phyloP scores from a whole-genome alignment of 2,329 filamentous ascomycete genomes.

The Clonostachys solani region DNA sequence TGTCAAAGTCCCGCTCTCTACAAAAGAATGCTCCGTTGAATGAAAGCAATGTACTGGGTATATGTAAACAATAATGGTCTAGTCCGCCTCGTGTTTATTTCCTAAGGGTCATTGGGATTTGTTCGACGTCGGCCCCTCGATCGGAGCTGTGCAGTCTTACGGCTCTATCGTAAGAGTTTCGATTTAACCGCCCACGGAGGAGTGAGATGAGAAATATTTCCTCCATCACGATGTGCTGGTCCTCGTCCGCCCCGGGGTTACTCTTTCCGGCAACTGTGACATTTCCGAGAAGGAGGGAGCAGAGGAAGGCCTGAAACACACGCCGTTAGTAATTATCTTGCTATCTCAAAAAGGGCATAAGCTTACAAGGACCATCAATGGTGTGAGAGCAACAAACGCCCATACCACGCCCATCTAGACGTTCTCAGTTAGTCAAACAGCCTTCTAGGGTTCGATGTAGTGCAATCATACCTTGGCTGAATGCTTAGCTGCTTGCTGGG shows the following conservation, averaged over 20 bases:
- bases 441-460: constrained; percentile 20
- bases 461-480: constrained; percentile 16
- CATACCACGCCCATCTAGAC: constrained; percentile 52
- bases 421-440: not conserved
- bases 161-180: not conserved
- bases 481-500: constrained; percentile 10
- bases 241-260: constrained; percentile 15
- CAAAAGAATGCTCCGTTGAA: no score
- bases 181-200: constrained; percentile 4
- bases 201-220: constrained; percentile 20
- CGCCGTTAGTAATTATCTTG: constrained; percentile 3
- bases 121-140: no score
- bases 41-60: no score
- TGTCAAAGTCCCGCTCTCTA: no score
- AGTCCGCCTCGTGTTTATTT: no score
- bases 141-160: not conserved
- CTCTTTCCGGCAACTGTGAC: constrained; percentile 18
- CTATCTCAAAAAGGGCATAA: not conserved
- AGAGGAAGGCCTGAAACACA: constrained; percentile 13
- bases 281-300: constrained; percentile 20
- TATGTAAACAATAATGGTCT: no score
- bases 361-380: constrained; percentile 45
- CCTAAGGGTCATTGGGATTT: no score
- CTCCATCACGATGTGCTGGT: constrained; percentile 15
- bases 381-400: constrained; percentile 58